phyloP scores from a whole-genome alignment of 139 green algal genomes.

The Picochlorum sp. region DNA sequence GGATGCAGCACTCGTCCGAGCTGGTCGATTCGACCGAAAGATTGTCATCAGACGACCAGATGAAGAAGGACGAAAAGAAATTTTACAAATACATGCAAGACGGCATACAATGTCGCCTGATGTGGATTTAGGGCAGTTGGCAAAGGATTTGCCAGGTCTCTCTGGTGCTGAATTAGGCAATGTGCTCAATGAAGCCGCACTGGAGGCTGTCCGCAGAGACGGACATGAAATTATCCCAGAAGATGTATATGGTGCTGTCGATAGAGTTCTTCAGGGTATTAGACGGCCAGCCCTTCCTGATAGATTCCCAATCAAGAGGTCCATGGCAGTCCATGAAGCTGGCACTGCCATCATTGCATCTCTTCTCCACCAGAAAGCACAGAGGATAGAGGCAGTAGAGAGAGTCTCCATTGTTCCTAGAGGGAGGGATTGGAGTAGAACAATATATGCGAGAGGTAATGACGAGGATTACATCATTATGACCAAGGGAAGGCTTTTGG shows the following conservation, averaged over 20 bases:
- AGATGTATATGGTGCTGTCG: constrained; percentile 75
- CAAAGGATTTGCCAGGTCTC: constrained; percentile 83
- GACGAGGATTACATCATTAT: constrained; percentile 76
- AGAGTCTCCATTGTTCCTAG: constrained; percentile 61
- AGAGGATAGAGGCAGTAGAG: constrained; percentile 63
- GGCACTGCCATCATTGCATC: constrained; percentile 61
- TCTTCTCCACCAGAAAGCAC: constrained; percentile 37
- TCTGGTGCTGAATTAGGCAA: constrained; percentile 86
- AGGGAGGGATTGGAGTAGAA: constrained; percentile 49
- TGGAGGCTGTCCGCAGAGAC: constrained; percentile 55
- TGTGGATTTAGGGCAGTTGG: constrained; percentile 84
- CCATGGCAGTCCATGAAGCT: constrained; percentile 37
- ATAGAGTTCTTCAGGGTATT: constrained; percentile 74
- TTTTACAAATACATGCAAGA: constrained; percentile 64
- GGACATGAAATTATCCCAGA: constrained; percentile 27
- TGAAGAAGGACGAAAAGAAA: constrained; percentile 55
- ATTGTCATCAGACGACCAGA: constrained; percentile 70
- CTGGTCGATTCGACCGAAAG: constrained; percentile 93
- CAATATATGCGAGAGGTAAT: constrained; percentile 52
- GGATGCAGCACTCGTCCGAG: constrained; percentile 68
- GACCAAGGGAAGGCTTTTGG: constrained; percentile 61
- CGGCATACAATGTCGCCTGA: constrained; percentile 44
- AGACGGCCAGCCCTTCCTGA: constrained; percentile 49
- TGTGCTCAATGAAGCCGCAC: constrained; percentile 89
- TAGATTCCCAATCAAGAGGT: constrained; percentile 14